phyloP scores from a whole-genome alignment of 2,329 filamentous ascomycete genomes.

The Exophiala dermatitidis region DNA sequence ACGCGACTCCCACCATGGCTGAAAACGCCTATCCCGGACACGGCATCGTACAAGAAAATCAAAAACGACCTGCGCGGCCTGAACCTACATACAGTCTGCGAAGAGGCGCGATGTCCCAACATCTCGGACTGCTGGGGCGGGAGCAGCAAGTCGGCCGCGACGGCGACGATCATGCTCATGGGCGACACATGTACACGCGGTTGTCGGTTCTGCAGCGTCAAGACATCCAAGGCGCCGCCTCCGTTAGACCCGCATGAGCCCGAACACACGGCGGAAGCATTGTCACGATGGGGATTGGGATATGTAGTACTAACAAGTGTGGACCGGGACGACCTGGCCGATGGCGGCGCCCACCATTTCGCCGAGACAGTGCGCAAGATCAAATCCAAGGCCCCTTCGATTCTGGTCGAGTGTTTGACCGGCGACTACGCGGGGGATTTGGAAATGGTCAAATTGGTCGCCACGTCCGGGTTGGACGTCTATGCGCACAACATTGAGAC shows the following conservation, averaged over 20 bases:
- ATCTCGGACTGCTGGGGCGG: constrained; percentile 98
- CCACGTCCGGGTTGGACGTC: constrained; percentile 82
- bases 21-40: constrained; percentile 85
- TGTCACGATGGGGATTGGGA: constrained; percentile 85
- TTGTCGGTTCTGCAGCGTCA: constrained; percentile 94
- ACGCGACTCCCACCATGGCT: constrained; percentile 84
- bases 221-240: constrained; percentile 68
- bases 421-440: constrained; percentile 81
- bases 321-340: constrained; percentile 83
- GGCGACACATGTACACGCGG: constrained; percentile 95
- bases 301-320: constrained; percentile 94
- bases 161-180: constrained; percentile 99
- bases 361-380: constrained; percentile 92
- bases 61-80: constrained; percentile 87
- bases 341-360: constrained; percentile 83
- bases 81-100: constrained; percentile 89
- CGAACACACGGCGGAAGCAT: constrained; percentile 89
- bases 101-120: constrained; percentile 95
- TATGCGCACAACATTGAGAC: constrained; percentile 98
- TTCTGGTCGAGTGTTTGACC: constrained; percentile 46
- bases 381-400: constrained; percentile 60
- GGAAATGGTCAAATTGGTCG: constrained; percentile 80
- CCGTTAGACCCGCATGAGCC: constrained; percentile 93
- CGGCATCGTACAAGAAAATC: constrained; percentile 86
- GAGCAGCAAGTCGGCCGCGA: constrained; percentile 76